These are phyloP conservation scores for Prunus padus DNA, from an alignment of 306 rosid species.

Conservation along the genomic window DNA sequence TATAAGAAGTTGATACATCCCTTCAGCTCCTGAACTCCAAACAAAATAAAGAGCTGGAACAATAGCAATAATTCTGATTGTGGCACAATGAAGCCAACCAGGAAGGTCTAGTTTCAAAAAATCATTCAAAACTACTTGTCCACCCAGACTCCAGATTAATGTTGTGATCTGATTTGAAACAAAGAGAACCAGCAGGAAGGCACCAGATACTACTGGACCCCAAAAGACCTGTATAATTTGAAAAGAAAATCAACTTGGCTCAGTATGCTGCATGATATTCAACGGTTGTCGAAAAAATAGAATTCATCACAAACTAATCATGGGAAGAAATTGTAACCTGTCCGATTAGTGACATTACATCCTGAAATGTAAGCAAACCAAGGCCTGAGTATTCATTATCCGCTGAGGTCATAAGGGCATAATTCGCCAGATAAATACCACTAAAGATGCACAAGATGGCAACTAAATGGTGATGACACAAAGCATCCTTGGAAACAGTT, in stretches of 20 bases:
- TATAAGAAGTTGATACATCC: constrained; percentile 82
- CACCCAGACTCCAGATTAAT: constrained; percentile 78
- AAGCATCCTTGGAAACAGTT: constrained; percentile 54
- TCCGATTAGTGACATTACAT: constrained; percentile 68
- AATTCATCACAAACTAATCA: constrained; percentile 5
- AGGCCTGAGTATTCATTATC: constrained; percentile 66
- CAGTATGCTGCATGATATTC: constrained; percentile 1
- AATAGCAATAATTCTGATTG: constrained; percentile 77
- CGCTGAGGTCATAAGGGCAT: constrained; percentile 61
- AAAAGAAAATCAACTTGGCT: constrained; percentile 20
- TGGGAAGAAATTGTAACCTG: constrained; percentile 55
- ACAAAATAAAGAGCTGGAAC: constrained; percentile 86
- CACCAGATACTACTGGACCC: constrained; percentile 57
- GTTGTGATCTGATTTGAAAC: constrained; percentile 72
- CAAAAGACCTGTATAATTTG: constrained; percentile 58
- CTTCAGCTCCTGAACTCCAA: constrained; percentile 93
- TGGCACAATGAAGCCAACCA: constrained; percentile 92
- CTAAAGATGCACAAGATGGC: constrained; percentile 71
- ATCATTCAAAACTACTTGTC: constrained; percentile 63
- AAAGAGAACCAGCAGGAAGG: constrained; percentile 64
- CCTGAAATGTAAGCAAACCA: constrained; percentile 72
- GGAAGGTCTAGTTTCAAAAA: constrained; percentile 86
- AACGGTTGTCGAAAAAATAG: neutral
- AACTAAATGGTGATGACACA: constrained; percentile 78
- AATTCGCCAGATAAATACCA: constrained; percentile 74